phyloP scores from a whole-genome alignment of 1,139 yeast genomes.

The Kurtzmaniella quercitrusa region DNA sequence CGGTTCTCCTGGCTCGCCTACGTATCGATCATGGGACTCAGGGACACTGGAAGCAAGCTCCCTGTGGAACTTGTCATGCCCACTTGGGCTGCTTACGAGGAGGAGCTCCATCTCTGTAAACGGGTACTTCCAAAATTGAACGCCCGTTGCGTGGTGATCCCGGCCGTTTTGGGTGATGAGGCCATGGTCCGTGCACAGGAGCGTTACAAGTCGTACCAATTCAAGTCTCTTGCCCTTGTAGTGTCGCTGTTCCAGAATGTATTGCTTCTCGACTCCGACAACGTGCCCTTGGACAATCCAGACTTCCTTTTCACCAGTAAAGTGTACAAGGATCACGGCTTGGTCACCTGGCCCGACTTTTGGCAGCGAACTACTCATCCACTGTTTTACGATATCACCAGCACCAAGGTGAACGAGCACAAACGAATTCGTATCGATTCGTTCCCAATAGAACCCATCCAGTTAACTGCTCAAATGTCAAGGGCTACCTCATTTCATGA shows the following conservation, averaged over 20 bases:
- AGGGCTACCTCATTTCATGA: constrained; percentile 12
- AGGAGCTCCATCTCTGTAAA: constrained; percentile 14
- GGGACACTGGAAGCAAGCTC: constrained; percentile 8
- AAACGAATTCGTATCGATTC: constrained; percentile 13
- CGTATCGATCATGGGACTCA: constrained; percentile 5
- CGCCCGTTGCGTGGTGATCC: constrained; percentile 16
- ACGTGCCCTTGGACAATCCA: constrained; percentile 19
- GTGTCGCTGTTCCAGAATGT: constrained; percentile 23
- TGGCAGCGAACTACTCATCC: constrained; percentile 26
- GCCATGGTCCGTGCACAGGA: constrained; percentile 15
- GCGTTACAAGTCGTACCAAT: constrained; percentile 18
- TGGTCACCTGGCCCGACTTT: constrained; percentile 28
- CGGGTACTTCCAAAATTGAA: constrained; percentile 12
- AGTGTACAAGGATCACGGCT: constrained; percentile 17
- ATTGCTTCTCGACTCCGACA: constrained; percentile 23
- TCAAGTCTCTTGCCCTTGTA: constrained; percentile 23
- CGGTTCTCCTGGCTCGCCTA: constrained; percentile 9
- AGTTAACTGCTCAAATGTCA: background rate
- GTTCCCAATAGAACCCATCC: constrained; percentile 4
- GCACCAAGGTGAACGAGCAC: constrained; percentile 14
- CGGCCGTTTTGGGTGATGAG: constrained; percentile 15
- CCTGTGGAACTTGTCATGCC: constrained; percentile 10
- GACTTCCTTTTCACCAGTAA: constrained; percentile 17
- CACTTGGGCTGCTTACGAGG: constrained; percentile 10
- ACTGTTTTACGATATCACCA: constrained; percentile 20